Conservation (phyloP, 257 asterid species). For the Solanum appendiculatum region DNA sequence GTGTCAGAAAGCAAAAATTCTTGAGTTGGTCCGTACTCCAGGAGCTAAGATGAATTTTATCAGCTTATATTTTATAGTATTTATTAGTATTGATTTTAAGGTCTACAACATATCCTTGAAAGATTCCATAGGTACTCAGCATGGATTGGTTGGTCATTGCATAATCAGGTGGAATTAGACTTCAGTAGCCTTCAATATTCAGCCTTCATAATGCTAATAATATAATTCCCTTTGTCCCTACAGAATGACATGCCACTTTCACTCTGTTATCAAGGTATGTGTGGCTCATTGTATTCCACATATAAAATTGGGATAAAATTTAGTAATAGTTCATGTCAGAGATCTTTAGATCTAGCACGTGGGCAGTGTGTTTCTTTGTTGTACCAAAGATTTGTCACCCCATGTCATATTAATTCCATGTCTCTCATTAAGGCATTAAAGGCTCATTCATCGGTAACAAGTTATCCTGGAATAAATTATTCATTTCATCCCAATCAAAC, state of each 20-base stretch:
- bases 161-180: neutral
- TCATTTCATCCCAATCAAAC: neutral
- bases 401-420: neutral
- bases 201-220: neutral
- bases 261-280: neutral
- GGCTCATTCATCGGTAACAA: neutral
- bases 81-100: too few species aligned
- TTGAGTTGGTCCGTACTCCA: neutral
- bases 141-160: neutral
- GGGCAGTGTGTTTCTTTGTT: constrained; percentile 10
- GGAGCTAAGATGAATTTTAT: neutral
- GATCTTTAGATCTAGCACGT: constrained; percentile 47
- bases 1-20: neutral
- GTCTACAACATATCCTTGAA: too few species aligned
- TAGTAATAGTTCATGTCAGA: constrained; percentile 17
- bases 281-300: neutral
- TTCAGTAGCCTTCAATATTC: neutral
- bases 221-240: constrained; percentile 13
- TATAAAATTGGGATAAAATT: neutral
- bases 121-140: neutral
- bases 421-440: neutral
- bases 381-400: neutral
- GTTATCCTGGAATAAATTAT: neutral
- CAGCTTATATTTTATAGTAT: neutral
- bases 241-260: constrained; percentile 9